Base-by-base conservation (phyloP, 2,329 filamentous ascomycete genomes). In the Pseudohalonectria lignicola region DNA sequence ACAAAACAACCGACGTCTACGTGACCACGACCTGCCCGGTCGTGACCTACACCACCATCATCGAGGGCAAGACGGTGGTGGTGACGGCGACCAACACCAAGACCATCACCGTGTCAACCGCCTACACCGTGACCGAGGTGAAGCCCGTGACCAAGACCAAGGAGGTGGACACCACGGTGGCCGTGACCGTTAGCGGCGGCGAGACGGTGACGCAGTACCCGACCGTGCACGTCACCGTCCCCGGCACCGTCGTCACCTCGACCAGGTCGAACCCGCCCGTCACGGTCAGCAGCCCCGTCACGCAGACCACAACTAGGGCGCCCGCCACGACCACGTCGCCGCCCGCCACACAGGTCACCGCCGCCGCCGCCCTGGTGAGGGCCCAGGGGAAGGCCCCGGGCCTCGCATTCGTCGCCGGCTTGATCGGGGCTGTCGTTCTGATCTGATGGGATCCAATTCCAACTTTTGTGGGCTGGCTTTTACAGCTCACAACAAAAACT, bases 1-100 rank as follows among this genome's bases (percentile, higher is more conserved):
- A 39, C 26, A 31, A 28, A 13, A 34, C 26, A 18, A 39, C 37
- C 8, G 50, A 47, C 9, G 53, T 59, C 26, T 59, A 60, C 45
- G 60, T 57, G 8, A 60, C 56, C 17, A 55, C 61, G 31, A 60
- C 61, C 11, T 58, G 49, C 47, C 57, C 60, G 7, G 61, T 59
- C 36, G 60, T 54, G 37, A 53, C 53, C 36, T 60, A 62, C 48
- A 63, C 63, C 5, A 69, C 66, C n/a, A 53, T 65, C 30, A 57
- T 60, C 2, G 47, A 53, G 39, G 61, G 61, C 18, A 53, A 47
- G 34, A 69, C 63, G 9, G 48, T 63, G 32, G 57, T 60, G 35
- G 40, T 66, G 34, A 66, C 62, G 5, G 46, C 57, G 43, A 70
- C 66, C 6, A 53, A 53, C 41, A 66, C 63, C 3, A 53, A 63